Base-by-base conservation (phyloP, 1,284 basidiomycete genomes). In the Moesziomyces aphidis region DNA sequence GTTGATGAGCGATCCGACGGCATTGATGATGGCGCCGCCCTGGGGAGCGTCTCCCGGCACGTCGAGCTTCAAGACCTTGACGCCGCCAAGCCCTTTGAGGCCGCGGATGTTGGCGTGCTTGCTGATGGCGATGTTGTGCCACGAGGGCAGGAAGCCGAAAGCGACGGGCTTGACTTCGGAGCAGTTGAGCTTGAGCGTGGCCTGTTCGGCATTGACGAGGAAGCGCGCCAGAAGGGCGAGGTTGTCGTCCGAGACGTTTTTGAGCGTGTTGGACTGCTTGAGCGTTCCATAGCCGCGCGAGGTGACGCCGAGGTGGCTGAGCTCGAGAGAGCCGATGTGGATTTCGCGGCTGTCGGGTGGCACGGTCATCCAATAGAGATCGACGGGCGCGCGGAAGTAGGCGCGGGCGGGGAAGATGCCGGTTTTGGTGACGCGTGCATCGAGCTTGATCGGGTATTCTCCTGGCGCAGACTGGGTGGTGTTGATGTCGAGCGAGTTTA, bases 11-110 rank as follows among this genome's bases (percentile, higher is more conserved):
- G 86, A 79, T 0, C 90, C 91, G 4, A 87, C 85, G 10, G 90
- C 88, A 36, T 87, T 76, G 72, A 91, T 90, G 76, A 91, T 85
- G 76, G 93, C 91, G 22, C 91, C 92, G 43, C 90, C 90, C 0
- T 85, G 85, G 2, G 90, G 89, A 81, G 89, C 88, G 77, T 92
- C 91, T 44, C 88, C 88, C 0, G 91, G 92, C 13, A 93, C 85
- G 77, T 89, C 88, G 71, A 93, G 88, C 69, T 91, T 88, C 59
- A 88, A 83, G 45, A 93, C 85, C 47, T 83, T 67, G 50, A 91
- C 89, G 77, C 89, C 87, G 15, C 87, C 79, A 78, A 93, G 91
- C 78, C 87, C 90, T 77, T 91, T 86, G 82, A 90, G 89, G 19
- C 90, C 91, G 88, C 75, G 67, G 10, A 83, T 69, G 0, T 77